phyloP scores from a whole-genome alignment of 2,329 filamentous ascomycete genomes.

The Colletotrichum sp. region DNA sequence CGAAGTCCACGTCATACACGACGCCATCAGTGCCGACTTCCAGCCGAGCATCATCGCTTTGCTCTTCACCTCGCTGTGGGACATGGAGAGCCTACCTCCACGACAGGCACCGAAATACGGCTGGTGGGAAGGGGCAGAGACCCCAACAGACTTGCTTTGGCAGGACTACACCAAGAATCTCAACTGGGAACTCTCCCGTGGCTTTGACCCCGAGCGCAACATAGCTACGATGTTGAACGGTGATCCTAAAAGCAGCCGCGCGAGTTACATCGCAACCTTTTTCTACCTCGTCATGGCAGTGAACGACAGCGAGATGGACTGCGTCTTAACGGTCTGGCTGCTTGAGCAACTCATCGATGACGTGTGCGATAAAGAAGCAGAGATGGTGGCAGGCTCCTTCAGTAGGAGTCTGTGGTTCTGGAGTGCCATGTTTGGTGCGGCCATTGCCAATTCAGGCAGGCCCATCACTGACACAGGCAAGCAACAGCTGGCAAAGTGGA shows the following conservation, averaged over 20 bases:
- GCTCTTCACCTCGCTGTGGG: slow-evolving; percentile 48
- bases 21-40: slow-evolving; percentile 34
- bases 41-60: slow-evolving; percentile 50
- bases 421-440: slow-evolving; percentile 50
- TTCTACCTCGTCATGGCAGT: slow-evolving; percentile 51
- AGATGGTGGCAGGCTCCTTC: slow-evolving; percentile 44
- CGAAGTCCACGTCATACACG: slow-evolving; percentile 37
- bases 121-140: slow-evolving; percentile 39
- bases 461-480: slow-evolving; percentile 37
- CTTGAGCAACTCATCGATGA: slow-evolving; percentile 50
- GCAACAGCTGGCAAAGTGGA: slow-evolving; percentile 40
- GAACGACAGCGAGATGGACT: slow-evolving; percentile 43
- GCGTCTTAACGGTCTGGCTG: slow-evolving; percentile 48
- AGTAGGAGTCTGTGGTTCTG: slow-evolving; percentile 49
- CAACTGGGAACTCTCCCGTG: slow-evolving; percentile 40
- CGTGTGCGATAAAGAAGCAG: slow-evolving; percentile 42
- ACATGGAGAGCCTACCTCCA: slow-evolving; percentile 37
- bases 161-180: slow-evolving; percentile 39
- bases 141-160: slow-evolving; percentile 38
- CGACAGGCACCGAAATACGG: slow-evolving; percentile 38
- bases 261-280: slow-evolving; percentile 50
- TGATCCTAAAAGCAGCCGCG: slow-evolving; percentile 42
- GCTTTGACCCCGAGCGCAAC: slow-evolving; percentile 34
- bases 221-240: slow-evolving; percentile 36
- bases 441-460: slow-evolving; percentile 41